phyloP scores from a whole-genome alignment of 305 asterid genomes.

The Fraxinus ornus region DNA sequence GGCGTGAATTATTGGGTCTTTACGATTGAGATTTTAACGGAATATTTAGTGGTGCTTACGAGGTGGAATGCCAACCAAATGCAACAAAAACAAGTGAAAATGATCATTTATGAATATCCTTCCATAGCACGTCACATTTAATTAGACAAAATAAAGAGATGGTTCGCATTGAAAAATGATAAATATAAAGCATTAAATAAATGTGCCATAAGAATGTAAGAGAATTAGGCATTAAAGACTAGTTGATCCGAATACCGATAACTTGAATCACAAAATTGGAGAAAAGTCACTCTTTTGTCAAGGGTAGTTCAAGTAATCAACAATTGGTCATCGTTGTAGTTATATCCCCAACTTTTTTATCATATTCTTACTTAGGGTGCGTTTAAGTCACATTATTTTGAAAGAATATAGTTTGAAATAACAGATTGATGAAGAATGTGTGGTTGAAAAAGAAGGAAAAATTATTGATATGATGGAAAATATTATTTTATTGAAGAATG shows the following conservation, averaged over 20 bases:
- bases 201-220: neutral
- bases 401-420: too few relatives aligned
- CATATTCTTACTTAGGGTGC: neutral
- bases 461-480: too few relatives aligned
- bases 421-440: too few relatives aligned
- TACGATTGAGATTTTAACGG: slow-evolving; percentile 18
- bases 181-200: neutral
- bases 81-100: neutral
- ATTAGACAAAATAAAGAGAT: neutral
- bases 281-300: neutral
- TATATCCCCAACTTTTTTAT: neutral
- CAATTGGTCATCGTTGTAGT: neutral
- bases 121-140: neutral
- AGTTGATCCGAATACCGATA: too few relatives aligned
- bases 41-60: slow-evolving; percentile 8
- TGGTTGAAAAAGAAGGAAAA: too few relatives aligned
- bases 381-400: too few relatives aligned
- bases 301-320: neutral
- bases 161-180: neutral
- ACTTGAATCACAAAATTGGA: too few relatives aligned
- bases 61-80: slow-evolving; percentile 1
- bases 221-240: neutral
- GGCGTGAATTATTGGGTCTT: slow-evolving; percentile 15
- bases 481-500: too few relatives aligned
- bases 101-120: neutral